These are phyloP conservation scores for Proteromonas lacertae DNA, from an alignment of 352 stramenopile genomes.

Conservation along the genomic window DNA sequence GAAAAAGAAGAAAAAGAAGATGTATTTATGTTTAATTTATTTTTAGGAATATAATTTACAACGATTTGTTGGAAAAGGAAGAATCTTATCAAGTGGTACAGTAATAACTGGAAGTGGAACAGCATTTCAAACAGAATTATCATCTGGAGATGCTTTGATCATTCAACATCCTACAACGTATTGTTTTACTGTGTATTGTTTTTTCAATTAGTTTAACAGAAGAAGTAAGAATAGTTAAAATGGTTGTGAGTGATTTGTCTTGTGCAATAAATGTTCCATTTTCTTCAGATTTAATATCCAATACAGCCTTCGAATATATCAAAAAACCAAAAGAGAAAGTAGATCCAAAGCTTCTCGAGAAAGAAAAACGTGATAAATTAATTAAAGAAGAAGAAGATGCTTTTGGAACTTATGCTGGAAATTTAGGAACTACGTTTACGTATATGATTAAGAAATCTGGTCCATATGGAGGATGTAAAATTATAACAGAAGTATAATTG, in stretches of 20 bases:
- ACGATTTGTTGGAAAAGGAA: no score
- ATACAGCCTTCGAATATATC: slow-evolving; percentile 29
- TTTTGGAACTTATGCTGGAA: slow-evolving; percentile 42
- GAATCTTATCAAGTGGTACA: no score
- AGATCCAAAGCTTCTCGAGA: slow-evolving; percentile 11
- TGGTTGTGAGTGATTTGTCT: slow-evolving; percentile 46
- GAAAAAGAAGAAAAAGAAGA: no score
- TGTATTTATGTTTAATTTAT: no score
- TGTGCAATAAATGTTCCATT: slow-evolving; percentile 35
- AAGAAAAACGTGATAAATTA: slow-evolving; percentile 18
- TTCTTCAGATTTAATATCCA: slow-evolving; percentile 42
- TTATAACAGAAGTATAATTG: slow-evolving; percentile 31
- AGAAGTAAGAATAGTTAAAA: slow-evolving; percentile 44
- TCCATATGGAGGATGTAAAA: slow-evolving; percentile 32
- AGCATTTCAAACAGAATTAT: slow-evolving; percentile 34
- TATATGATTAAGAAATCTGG: slow-evolving; percentile 39
- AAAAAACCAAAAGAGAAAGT: slow-evolving; percentile 26
- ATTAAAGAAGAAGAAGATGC: slow-evolving; percentile 19
- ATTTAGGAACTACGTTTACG: slow-evolving; percentile 23
- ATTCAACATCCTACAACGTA: slow-evolving; percentile 37
- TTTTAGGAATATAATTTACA: no score
- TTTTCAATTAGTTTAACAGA: slow-evolving; percentile 14
- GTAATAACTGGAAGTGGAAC: slow-evolving; percentile 38
- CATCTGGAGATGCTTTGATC: slow-evolving; percentile 34
- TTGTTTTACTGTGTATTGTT: not conserved